phyloP scores from a whole-genome alignment of 2,329 filamentous ascomycete species.

The Aspergillus sp. region DNA sequence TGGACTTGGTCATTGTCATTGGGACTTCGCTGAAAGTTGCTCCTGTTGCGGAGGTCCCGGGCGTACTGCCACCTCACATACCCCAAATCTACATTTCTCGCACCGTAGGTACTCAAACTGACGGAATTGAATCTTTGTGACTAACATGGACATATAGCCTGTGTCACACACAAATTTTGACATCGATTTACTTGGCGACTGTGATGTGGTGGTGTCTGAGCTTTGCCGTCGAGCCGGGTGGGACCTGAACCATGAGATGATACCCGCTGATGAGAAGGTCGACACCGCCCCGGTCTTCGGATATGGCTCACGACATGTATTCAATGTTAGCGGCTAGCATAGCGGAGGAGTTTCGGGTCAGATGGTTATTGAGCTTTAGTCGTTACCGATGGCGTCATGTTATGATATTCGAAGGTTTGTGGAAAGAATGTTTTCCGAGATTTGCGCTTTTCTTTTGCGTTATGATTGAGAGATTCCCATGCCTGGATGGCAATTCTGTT shows the following conservation, averaged over 20 bases:
- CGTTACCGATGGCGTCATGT: conserved; percentile 29
- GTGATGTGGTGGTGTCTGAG: conserved; percentile 85
- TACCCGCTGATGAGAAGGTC: conserved; percentile 65
- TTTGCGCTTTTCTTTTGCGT: conserved; percentile 8
- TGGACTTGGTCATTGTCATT: conserved; percentile 91
- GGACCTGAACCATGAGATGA: conserved; percentile 79
- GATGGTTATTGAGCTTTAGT: conserved; percentile 20
- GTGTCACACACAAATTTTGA: conserved; percentile 92
- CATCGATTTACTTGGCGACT: conserved; percentile 92
- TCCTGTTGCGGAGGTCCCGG: conserved; percentile 88
- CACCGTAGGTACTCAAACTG: conserved; percentile 51
- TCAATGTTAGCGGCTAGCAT: conserved; percentile 41
- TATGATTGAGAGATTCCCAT: not conserved
- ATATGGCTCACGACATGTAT: conserved; percentile 45
- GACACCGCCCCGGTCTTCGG: conserved; percentile 54
- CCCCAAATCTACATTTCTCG: conserved; percentile 90
- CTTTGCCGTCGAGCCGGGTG: conserved; percentile 79
- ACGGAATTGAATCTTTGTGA: conserved; percentile 10
- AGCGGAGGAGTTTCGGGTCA: conserved; percentile 36
- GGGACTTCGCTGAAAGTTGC: conserved; percentile 95
- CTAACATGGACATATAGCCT: conserved; percentile 47
- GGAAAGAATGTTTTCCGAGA: conserved; percentile 2
- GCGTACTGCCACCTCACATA: conserved; percentile 72
- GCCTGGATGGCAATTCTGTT: not conserved
- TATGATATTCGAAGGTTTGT: conserved; percentile 15